These are phyloP conservation scores for Fusarium globosum DNA, from an alignment of 2,329 filamentous ascomycete genomes.

Conservation along the genomic window DNA sequence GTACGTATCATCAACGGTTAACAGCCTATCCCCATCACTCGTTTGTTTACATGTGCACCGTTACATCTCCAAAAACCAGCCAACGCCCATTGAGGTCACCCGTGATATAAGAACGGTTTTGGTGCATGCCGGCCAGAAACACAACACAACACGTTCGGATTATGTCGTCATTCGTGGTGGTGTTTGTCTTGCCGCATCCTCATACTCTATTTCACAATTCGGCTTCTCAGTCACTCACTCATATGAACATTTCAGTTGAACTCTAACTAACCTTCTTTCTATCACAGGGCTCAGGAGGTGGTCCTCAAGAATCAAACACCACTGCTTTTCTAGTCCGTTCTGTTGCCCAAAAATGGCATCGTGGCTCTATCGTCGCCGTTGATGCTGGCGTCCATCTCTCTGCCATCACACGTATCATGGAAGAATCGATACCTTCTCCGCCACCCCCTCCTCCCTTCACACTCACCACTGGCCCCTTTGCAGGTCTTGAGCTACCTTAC, in stretches of 20 bases:
- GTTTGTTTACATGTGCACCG: constrained; percentile 23
- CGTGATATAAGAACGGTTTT: constrained; percentile 3
- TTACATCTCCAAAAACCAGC: constrained; percentile 5
- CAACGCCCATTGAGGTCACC: not conserved
- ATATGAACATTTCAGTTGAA: not conserved
- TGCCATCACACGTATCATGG: constrained; percentile 83
- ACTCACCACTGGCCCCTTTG: constrained; percentile 78
- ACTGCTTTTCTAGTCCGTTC: constrained; percentile 92
- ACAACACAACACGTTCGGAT: constrained; percentile 1
- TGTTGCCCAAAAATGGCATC: constrained; percentile 79
- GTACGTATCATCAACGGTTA: constrained; percentile 61
- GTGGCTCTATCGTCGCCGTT: constrained; percentile 87
- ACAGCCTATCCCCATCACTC: not conserved
- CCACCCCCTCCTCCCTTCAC: constrained; percentile 58
- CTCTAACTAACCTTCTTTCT: constrained; percentile 31
- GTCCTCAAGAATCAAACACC: constrained; percentile 88
- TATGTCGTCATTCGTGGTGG: constrained; percentile 17
- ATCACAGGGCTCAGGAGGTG: constrained; percentile 83
- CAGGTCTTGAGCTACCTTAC: constrained; percentile 77
- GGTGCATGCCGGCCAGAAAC: constrained; percentile 1
- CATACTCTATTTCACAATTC: not conserved
- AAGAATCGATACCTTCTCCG: constrained; percentile 60
- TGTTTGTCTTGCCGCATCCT: constrained; percentile 4
- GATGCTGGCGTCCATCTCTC: constrained; percentile 93
- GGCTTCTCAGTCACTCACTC: not conserved